Evolutionary conservation across 345 rosid species (phyloP).

Genomic region (Gynandropsis gynandra): DNA sequence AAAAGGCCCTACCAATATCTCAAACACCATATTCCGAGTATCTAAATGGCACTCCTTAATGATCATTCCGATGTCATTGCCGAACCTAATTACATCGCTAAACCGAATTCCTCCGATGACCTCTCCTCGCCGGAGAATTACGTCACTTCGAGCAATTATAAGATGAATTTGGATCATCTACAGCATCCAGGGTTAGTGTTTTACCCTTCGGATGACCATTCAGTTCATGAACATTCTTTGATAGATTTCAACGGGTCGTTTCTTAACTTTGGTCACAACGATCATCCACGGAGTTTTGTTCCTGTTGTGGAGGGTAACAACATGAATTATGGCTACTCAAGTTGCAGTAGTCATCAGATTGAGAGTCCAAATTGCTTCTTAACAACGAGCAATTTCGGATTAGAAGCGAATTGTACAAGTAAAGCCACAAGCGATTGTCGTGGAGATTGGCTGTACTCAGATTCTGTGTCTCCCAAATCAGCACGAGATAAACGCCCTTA

Average conservation of each 20-base stretch:
- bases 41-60: slow-evolving; percentile 46
- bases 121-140: slow-evolving; percentile 34
- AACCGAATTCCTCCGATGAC: slow-evolving; percentile 24
- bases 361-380: slow-evolving; percentile 31
- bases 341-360: slow-evolving; percentile 34
- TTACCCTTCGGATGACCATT: slow-evolving; percentile 21
- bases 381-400: slow-evolving; percentile 31
- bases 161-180: slow-evolving; percentile 35
- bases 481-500: slow-evolving; percentile 47
- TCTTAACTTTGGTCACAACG: slow-evolving; percentile 55
- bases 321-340: slow-evolving; percentile 26
- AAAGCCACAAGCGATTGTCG: slow-evolving; percentile 24
- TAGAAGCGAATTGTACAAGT: slow-evolving; percentile 7
- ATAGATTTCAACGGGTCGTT: slow-evolving; percentile 65
- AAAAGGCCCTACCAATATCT: slow-evolving; percentile 7
- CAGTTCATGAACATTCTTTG: slow-evolving; percentile 44
- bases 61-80: slow-evolving; percentile 18
- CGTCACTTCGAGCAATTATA: slow-evolving; percentile 41
- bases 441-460: slow-evolving; percentile 59
- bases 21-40: slow-evolving; percentile 11
- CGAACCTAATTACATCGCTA: slow-evolving; percentile 20
- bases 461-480: slow-evolving; percentile 32
- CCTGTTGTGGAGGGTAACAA: slow-evolving; percentile 24
- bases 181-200: slow-evolving; percentile 31
- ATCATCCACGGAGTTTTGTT: slow-evolving; percentile 25